Evolutionary conservation across 163 green algal species (phyloP).

Genomic region (Volvox carteri): DNA sequence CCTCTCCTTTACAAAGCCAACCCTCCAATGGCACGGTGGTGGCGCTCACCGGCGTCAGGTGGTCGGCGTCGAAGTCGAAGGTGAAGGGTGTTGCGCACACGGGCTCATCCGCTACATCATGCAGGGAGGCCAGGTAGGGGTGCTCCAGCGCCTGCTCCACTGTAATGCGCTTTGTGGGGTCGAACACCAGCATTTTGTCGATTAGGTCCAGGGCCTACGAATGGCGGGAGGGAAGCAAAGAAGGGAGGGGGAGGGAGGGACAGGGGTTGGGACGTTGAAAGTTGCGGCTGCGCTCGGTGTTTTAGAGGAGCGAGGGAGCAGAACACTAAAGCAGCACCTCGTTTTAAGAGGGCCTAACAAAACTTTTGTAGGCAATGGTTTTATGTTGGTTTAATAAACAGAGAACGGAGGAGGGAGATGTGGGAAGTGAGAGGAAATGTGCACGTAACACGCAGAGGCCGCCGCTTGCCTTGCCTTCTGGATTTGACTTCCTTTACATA

Average conservation of each 20-base stretch:
- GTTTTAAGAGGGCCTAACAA: no score
- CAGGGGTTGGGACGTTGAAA: neutral
- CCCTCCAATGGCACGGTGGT: no score
- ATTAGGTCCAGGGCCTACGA: slow-evolving; percentile 91
- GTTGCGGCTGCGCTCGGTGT: no score
- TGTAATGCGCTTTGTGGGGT: slow-evolving; percentile 91
- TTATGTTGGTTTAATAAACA: no score
- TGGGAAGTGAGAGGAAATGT: no score
- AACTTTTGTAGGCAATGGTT: no score
- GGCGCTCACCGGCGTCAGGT: slow-evolving; percentile 71
- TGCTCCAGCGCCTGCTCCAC: slow-evolving; percentile 90
- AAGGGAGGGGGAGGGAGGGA: neutral
- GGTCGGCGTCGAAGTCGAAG: slow-evolving; percentile 86
- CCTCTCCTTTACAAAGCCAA: no score
- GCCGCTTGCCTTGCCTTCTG: no score
- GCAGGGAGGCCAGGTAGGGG: slow-evolving; percentile 90
- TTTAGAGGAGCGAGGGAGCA: neutral
- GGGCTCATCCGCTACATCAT: slow-evolving; percentile 89
- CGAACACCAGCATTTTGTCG: slow-evolving; percentile 94
- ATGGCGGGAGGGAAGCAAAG: neutral
- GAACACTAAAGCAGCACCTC: no score
- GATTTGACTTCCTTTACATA: no score
- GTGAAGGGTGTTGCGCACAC: slow-evolving; percentile 67
- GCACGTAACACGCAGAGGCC: no score
- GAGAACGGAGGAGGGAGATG: no score